Percentiles rank a stretch among this genome's conserved stretches.
These are phyloP conservation scores for Cladophialophora psammophila DNA, from an alignment of 2,329 filamentous ascomycete species.

Conservation along the genomic window DNA sequence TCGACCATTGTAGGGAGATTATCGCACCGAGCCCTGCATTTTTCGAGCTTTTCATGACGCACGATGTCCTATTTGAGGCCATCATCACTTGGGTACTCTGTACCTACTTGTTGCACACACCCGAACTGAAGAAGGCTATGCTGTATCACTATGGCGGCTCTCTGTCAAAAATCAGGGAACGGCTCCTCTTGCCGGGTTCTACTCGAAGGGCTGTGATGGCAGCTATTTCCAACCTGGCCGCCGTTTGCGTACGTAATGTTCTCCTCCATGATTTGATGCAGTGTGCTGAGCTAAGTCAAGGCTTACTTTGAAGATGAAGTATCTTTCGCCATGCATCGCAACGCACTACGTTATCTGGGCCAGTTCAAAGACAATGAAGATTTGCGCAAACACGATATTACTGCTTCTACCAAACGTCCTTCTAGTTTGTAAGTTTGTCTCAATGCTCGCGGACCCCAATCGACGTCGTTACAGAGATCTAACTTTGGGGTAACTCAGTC, in stretches of 20 bases:
- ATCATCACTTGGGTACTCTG: slow-evolving; percentile 28
- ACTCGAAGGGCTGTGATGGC: slow-evolving; percentile 24
- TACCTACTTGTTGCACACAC: slow-evolving; percentile 18
- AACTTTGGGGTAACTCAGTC: background rate
- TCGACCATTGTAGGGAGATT: slow-evolving; percentile 27
- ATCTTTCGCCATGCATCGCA: slow-evolving; percentile 14
- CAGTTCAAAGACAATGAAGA: slow-evolving; percentile 6
- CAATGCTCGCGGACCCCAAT: background rate
- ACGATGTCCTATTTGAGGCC: slow-evolving; percentile 32
- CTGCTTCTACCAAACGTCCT: slow-evolving; percentile 8
- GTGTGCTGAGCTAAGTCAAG: slow-evolving; percentile 1
- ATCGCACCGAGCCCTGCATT: slow-evolving; percentile 19
- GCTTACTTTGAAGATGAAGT: slow-evolving; percentile 13
- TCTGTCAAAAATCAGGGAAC: slow-evolving; percentile 19
- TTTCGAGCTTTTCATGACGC: slow-evolving; percentile 22
- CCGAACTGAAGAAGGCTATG: slow-evolving; percentile 23
- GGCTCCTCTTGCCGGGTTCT: slow-evolving; percentile 5
- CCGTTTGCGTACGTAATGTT: slow-evolving; percentile 24
- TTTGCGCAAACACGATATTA: background rate
- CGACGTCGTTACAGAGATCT: slow-evolving; percentile 4
- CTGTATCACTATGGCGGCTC: slow-evolving; percentile 29
- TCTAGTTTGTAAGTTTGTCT: background rate
- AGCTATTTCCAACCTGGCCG: slow-evolving; percentile 28
- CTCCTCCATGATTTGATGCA: background rate
- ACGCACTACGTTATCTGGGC: slow-evolving; percentile 7